These are phyloP conservation scores for Aethionema arabicum DNA, from an alignment of 345 rosid genomes.

Conservation along the genomic window DNA sequence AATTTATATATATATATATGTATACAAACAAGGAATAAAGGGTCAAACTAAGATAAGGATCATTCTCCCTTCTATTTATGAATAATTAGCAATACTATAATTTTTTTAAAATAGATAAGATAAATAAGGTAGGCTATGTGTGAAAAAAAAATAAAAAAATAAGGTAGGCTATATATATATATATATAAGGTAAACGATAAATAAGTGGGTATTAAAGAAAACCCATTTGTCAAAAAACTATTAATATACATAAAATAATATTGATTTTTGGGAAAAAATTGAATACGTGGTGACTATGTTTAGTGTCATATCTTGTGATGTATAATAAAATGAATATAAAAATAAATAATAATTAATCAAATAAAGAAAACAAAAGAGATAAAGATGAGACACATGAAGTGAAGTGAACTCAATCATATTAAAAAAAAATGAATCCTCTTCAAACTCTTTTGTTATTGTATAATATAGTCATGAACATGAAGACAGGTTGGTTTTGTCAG, in stretches of 20 bases:
- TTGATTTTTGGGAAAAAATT: too few relatives aligned
- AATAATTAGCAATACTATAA: too few relatives aligned
- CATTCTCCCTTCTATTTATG: too few relatives aligned
- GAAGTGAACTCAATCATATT: slow-evolving; percentile 33
- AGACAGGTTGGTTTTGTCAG: slow-evolving; percentile 40
- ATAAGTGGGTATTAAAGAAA: slow-evolving; percentile 24
- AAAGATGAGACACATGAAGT: slow-evolving; percentile 36
- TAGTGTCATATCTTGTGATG: not conserved
- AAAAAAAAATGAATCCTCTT: slow-evolving; percentile 17
- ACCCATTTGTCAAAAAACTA: slow-evolving; percentile 10
- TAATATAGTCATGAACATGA: slow-evolving; percentile 34
- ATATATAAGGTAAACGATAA: slow-evolving; percentile 16
- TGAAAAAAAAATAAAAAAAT: not conserved
- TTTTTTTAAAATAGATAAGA: not conserved
- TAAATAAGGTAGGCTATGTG: not conserved
- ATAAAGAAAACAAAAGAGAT: slow-evolving; percentile 30
- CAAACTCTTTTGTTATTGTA: slow-evolving; percentile 31
- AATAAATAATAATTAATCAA: not conserved
- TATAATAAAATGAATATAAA: not conserved
- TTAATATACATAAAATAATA: slow-evolving; percentile 19
- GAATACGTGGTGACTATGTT: slow-evolving; percentile 26
- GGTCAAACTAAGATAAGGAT: too few relatives aligned
- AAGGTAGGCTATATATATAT: not conserved
- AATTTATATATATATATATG: too few relatives aligned
- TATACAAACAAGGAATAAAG: too few relatives aligned